Conservation (phyloP, 805 yeast species). For the Metschnikowia similis region DNA sequence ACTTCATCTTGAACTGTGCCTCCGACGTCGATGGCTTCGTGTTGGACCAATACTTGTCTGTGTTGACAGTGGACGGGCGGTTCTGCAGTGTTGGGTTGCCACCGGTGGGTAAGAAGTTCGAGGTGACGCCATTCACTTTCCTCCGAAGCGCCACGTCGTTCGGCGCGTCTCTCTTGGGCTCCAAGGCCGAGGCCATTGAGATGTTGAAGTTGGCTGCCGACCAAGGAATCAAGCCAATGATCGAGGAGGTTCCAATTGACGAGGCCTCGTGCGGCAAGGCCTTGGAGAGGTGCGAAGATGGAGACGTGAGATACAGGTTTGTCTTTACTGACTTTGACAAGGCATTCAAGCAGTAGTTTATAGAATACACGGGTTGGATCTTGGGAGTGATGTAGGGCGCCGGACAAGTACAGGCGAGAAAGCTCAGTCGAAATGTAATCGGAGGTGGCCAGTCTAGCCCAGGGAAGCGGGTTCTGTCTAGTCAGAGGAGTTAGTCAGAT, state of each 20-base stretch:
- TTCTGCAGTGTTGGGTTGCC: slow-evolving; percentile 70
- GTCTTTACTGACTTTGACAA: slow-evolving; percentile 55
- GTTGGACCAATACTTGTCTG: slow-evolving; percentile 42
- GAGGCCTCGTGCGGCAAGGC: slow-evolving; percentile 53
- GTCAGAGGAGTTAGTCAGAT: no score
- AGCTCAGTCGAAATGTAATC: no score
- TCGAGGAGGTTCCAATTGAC: slow-evolving; percentile 53
- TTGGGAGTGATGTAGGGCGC: no score
- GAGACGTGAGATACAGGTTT: slow-evolving; percentile 62
- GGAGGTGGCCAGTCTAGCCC: no score
- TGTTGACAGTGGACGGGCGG: slow-evolving; percentile 54
- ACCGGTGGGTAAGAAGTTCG: slow-evolving; percentile 36
- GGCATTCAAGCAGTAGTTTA: slow-evolving; percentile 25
- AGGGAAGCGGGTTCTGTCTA: no score
- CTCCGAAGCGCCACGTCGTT: slow-evolving; percentile 46
- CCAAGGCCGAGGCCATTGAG: slow-evolving; percentile 60
- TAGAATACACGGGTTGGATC: no score
- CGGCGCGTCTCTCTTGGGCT: slow-evolving; percentile 59
- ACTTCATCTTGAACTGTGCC: slow-evolving; percentile 52
- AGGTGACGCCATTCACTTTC: slow-evolving; percentile 50
- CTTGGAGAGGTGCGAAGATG: slow-evolving; percentile 48
- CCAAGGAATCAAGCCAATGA: slow-evolving; percentile 57
- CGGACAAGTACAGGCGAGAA: no score
- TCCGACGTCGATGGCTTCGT: slow-evolving; percentile 48
- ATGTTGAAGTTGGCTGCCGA: slow-evolving; percentile 63